phyloP scores from a whole-genome alignment of 225 moss, liverwort and hornwort genomes.

The Marchantia paleacea region DNA sequence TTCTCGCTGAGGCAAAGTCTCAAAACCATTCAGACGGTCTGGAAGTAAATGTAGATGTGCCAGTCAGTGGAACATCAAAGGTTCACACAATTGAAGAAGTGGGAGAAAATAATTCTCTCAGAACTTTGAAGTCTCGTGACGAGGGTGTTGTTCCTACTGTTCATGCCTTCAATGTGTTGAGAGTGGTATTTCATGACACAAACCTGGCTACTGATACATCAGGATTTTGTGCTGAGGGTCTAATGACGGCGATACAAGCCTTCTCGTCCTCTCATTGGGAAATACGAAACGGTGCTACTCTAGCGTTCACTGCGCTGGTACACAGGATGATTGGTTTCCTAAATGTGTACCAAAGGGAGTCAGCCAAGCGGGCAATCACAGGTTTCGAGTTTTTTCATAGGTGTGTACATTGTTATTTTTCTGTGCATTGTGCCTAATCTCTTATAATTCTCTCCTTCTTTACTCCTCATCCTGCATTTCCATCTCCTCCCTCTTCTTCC shows the following conservation, averaged over 20 bases:
- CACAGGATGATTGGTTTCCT: constrained; percentile 95
- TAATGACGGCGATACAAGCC: constrained; percentile 78
- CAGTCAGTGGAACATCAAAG: constrained; percentile 21
- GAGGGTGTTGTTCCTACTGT: constrained; percentile 97
- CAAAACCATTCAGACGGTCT: constrained; percentile 27
- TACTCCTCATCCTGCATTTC: too few relatives aligned
- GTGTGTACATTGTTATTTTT: constrained; percentile 24
- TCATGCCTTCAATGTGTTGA: constrained; percentile 88
- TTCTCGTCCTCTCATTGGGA: constrained; percentile 94
- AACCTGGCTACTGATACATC: constrained; percentile 96
- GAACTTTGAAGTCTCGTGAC: constrained; percentile 68
- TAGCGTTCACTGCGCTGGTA: constrained; percentile 89
- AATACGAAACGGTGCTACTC: constrained; percentile 96
- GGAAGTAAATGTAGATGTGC: constrained; percentile 33
- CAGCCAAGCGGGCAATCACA: constrained; percentile 93
- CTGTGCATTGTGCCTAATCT: too few relatives aligned
- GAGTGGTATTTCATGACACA: constrained; percentile 93
- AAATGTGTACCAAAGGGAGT: constrained; percentile 93
- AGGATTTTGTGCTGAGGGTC: constrained; percentile 95
- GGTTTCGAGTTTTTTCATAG: constrained; percentile 99
- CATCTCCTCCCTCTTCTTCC: background rate
- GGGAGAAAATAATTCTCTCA: background rate
- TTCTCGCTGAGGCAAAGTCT: constrained; percentile 42
- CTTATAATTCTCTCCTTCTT: too few relatives aligned
- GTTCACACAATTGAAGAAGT: background rate